Evolutionary conservation across 805 yeast species (phyloP), one percentile per base, ranked within the genome.

Genomic region (Yamadazyma laniorum): DNA sequence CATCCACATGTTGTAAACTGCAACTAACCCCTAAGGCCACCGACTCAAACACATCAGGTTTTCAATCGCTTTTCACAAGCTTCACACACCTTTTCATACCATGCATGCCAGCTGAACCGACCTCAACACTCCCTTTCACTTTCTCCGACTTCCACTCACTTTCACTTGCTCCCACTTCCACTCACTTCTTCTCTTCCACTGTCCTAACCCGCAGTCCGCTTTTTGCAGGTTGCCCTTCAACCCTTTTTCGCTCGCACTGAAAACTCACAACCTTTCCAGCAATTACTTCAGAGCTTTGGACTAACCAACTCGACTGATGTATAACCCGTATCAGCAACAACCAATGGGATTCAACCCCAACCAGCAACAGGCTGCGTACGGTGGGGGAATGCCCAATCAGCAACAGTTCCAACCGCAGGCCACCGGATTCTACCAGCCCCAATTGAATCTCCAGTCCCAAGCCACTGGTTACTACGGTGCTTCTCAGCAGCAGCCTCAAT

Each of bases 361-460:
- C 29, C 34, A 29, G 29, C 34, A 22, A 32, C 54, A 51, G n/a
- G 62, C 32, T 47, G 43, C 32, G 18, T 32, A 35, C 29, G 37
- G 37, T 18, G 32, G 25, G 25, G 26, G 32, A 28, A 11, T 16
- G 33, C 18, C 29, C 31, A 45, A 18, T 25, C 65, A 55, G 39
- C 63, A 65, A 18, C 72, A 66, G 40, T 61, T 58, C 13, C 40
- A 33, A 17, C 8, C 32, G 65, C 79, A 12, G 79, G 80, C 4
- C 70, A 42, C 49, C 9, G 49, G 48, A 11, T 44, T 34, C 29
- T 42, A 41, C 16, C 52, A 42, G 32, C 43, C 51, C 18, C 58
- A 67, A 13, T 34, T 34, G 37, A 34, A 34, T 28, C 31, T 28
- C 18, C 65, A 53, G 34, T 55, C 54, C 13, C 63, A 58, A 34